Conservation (phyloP, 1,139 yeast genomes). For the Komagataea norvegica region DNA sequence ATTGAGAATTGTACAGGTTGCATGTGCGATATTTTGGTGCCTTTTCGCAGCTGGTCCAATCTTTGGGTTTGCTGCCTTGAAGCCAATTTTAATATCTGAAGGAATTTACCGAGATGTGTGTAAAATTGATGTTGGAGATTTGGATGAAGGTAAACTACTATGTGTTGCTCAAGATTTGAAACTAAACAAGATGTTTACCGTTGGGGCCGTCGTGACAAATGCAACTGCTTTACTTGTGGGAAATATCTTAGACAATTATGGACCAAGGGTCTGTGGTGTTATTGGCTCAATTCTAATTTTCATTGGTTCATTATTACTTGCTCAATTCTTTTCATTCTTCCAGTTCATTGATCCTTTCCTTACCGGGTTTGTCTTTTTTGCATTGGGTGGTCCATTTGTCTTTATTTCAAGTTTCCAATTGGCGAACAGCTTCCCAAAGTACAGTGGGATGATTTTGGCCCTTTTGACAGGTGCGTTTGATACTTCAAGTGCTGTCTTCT, state of each 20-base stretch:
- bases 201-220: slow-evolving; percentile 86
- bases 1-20: slow-evolving; percentile 9
- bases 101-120: slow-evolving; percentile 72
- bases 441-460: slow-evolving; percentile 68
- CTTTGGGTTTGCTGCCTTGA: slow-evolving; percentile 91
- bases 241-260: slow-evolving; percentile 65
- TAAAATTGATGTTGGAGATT: slow-evolving; percentile 22
- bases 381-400: slow-evolving; percentile 79
- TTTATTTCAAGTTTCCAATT: slow-evolving; percentile 77
- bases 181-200: slow-evolving; percentile 75
- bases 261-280: slow-evolving; percentile 78
- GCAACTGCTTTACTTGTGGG: slow-evolving; percentile 81
- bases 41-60: slow-evolving; percentile 88
- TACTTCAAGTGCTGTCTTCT: slow-evolving; percentile 68
- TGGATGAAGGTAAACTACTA: slow-evolving; percentile 22
- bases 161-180: slow-evolving; percentile 78
- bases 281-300: slow-evolving; percentile 26
- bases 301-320: slow-evolving; percentile 55
- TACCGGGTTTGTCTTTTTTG: slow-evolving; percentile 60
- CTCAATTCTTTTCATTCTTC: slow-evolving; percentile 48
- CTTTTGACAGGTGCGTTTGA: slow-evolving; percentile 75
- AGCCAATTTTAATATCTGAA: slow-evolving; percentile 71
- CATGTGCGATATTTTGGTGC: slow-evolving; percentile 82
- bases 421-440: slow-evolving; percentile 66
- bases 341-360: slow-evolving; percentile 50